Evolutionary conservation across 2,329 filamentous ascomycete species (phyloP), one percentile per base, ranked within the genome.

Genomic region (Reticulascus tulasneorum): DNA sequence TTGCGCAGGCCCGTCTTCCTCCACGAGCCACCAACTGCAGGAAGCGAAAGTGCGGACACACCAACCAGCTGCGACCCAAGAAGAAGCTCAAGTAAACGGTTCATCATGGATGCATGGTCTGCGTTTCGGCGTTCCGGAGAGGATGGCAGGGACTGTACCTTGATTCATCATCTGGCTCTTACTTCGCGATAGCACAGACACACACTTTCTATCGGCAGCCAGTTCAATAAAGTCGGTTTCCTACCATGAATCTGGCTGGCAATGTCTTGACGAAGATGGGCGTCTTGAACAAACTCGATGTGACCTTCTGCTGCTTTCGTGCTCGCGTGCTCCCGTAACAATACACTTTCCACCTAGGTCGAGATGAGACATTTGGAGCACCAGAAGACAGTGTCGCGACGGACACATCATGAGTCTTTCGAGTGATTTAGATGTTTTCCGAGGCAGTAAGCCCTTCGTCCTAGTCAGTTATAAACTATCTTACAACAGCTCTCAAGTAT

Each of bases 61-160:
- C 85, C 77, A 97, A 97, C 87, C 93, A 98, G 84, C 87, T 98
- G 69, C 88, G 93, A 75, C 93, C 93, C 72, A 98, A 98, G 91
- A 98, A 98, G 90, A 98, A 98, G 91, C 82, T 95, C 69, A 95
- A 96, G 77, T 72, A 70, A 59, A 64, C 59, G 56, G 62, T 61
- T 56, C 46, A 47, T 50, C 52, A 59, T 59, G 60, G 53, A 61
- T 60, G 59, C 56, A 66, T 64, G 66, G 64, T 69, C 62, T 62
- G 60, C 63, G 38, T 46, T 42, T 48, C 47, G 48, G 48, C 47
- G 46, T 48, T 50, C 44, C 42, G 47, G 48, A 41, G 43, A 40
- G 44, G 38, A 45, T 46, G 44, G 44, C 37, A 45, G 44, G 48
- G 46, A 47, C 44, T 44, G 45, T 55, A 54, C 41, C 44, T 46